Evolutionary conservation across 345 rosid genomes (phyloP), one percentile per base, ranked within the genome.

Genomic region (Schrenkiella parvula): DNA sequence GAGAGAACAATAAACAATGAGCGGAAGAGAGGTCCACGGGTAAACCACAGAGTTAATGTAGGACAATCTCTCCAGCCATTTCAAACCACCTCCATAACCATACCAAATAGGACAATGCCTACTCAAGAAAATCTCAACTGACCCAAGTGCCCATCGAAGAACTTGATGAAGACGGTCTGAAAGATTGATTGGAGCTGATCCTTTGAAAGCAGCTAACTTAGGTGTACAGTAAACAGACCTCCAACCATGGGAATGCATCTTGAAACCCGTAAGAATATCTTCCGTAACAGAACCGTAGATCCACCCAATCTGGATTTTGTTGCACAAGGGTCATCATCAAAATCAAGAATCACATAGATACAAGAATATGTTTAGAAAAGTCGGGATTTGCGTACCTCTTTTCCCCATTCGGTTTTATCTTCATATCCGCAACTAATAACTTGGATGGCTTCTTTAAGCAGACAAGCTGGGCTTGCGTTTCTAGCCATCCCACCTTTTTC

Each of bases 161-260:
- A 93, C 98, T 81, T 93, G 98, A 71, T 93, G 87, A 0, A 93
- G 83, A 81, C 98, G 97, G 80, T 93, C 98, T 13, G 98, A 89
- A 41, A 93, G 92, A 75, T 93, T 93, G 70, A 93, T 93, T 1
- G 98, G 98, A 66, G 98, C 98, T 1, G 98, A 93, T 37, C 98
- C 98, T 81, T 93, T 93, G 59, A 93, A 93, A 43, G 97, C 97
- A 11, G 98, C 76, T 39, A 89, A 69, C 81, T 82, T 84, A 9
- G 98, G 98, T 42, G 92, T 85, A 83, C 98, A 93, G 79, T 93
- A 93, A 44, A 93, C 98, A 21, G 98, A 93, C 42, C 97, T 83
- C 98, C 98, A 93, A 34, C 98, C 97, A 70, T 93, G 98, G 80
- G 97, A 93, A 68, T 93, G 97, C 98, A 91, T 91, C 88, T 91